Conservation (phyloP, 495 filamentous ascomycete genomes). For the Astrothelium macrocarpum region DNA sequence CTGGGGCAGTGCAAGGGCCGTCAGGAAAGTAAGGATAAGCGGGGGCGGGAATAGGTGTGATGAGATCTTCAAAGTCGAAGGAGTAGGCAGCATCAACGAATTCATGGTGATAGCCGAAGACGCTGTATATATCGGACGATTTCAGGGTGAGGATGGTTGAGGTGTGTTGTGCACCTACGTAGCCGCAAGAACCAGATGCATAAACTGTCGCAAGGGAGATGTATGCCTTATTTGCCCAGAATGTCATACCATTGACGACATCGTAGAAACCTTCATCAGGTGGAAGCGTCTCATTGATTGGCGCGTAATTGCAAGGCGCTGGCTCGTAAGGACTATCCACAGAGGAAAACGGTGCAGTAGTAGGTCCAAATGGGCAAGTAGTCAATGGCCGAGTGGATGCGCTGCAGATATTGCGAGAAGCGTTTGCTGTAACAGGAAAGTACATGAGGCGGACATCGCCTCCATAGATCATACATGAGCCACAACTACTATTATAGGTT, state of each 20-base stretch:
- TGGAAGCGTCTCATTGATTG: slow-evolving; percentile 5
- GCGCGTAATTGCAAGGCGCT: slow-evolving; percentile 1
- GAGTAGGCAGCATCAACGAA: slow-evolving; percentile 6
- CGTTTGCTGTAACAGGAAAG: slow-evolving; percentile 11
- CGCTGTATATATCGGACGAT: slow-evolving; percentile 13
- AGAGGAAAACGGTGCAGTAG: neutral
- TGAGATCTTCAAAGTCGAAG: slow-evolving; percentile 16
- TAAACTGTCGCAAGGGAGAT: slow-evolving; percentile 10
- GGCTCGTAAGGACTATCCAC: neutral
- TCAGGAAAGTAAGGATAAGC: slow-evolving; percentile 1
- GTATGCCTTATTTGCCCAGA: slow-evolving; percentile 13
- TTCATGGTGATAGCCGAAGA: neutral
- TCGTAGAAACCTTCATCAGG: slow-evolving; percentile 7
- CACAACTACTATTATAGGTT: slow-evolving; percentile 5
- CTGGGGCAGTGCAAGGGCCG: neutral
- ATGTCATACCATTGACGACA: slow-evolving; percentile 7
- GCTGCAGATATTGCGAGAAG: slow-evolving; percentile 9
- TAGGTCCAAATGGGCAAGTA: slow-evolving; percentile 3
- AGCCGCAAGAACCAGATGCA: slow-evolving; percentile 7
- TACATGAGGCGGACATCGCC: slow-evolving; percentile 11
- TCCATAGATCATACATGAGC: slow-evolving; percentile 9
- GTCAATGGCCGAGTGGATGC: neutral
- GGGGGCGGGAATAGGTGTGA: slow-evolving; percentile 8
- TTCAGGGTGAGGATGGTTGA: slow-evolving; percentile 7
- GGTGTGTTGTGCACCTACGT: slow-evolving; percentile 5